These are phyloP conservation scores for Suillus luteus DNA, from an alignment of 768 basidiomycete genomes.

Conservation along the genomic window DNA sequence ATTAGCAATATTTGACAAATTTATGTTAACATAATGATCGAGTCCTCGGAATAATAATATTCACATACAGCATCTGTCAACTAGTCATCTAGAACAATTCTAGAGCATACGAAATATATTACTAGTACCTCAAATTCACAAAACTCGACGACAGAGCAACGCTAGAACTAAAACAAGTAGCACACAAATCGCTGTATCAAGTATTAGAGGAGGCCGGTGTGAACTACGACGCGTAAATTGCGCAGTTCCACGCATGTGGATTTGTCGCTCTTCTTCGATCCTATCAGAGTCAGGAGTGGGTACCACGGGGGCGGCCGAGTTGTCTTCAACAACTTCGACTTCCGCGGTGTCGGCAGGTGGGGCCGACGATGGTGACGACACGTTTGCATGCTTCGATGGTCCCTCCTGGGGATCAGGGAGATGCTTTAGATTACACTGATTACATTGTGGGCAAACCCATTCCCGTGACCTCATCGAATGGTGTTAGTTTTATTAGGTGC, in stretches of 20 bases:
- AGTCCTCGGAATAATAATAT: slow-evolving; percentile 6
- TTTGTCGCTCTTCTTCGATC: slow-evolving; percentile 17
- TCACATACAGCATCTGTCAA: not conserved
- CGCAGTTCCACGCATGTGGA: slow-evolving; percentile 22
- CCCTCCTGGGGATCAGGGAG: slow-evolving; percentile 62
- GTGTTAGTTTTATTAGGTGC: slow-evolving; percentile 12
- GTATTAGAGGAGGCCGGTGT: slow-evolving; percentile 55
- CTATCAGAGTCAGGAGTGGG: slow-evolving; percentile 15
- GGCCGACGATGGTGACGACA: slow-evolving; percentile 1
- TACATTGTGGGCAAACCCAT: slow-evolving; percentile 79
- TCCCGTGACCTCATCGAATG: slow-evolving; percentile 63
- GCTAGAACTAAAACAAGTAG: slow-evolving; percentile 68
- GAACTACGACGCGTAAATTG: slow-evolving; percentile 21
- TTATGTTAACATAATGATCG: slow-evolving; percentile 8
- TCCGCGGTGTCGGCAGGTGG: slow-evolving; percentile 22
- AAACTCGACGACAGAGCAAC: slow-evolving; percentile 62
- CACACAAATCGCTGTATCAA: slow-evolving; percentile 76
- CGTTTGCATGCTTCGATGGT: slow-evolving; percentile 19
- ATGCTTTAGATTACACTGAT: slow-evolving; percentile 62
- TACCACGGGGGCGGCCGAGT: slow-evolving; percentile 17
- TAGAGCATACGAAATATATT: not conserved
- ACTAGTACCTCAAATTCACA: slow-evolving; percentile 28
- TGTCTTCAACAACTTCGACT: slow-evolving; percentile 19
- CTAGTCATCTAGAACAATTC: slow-evolving; percentile 2
- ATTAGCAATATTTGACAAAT: not conserved